Conservation (phyloP, 2,329 filamentous ascomycete genomes). For the Teratosphaeria nubilosa region DNA sequence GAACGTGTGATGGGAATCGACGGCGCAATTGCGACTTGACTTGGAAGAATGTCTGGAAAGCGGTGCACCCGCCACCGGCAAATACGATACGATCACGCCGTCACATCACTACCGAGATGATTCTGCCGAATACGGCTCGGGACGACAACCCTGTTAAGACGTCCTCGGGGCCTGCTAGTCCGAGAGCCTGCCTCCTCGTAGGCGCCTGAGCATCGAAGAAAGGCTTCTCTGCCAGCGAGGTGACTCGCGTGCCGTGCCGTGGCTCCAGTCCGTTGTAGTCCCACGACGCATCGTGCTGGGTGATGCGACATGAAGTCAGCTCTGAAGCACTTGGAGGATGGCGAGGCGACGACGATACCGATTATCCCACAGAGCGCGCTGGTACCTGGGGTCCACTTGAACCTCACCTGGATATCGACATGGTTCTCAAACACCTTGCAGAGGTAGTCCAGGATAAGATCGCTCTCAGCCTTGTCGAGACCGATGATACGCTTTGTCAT, state of each 20-base stretch:
- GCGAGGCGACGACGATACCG: slow-evolving; percentile 20
- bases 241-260: slow-evolving; percentile 62
- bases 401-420: slow-evolving; percentile 61
- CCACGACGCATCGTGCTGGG: slow-evolving; percentile 57
- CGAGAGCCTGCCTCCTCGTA: slow-evolving; percentile 56
- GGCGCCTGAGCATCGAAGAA: slow-evolving; percentile 56
- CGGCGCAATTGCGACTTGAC: too few species aligned
- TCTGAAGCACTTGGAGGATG: neutral
- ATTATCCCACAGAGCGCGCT: slow-evolving; percentile 65
- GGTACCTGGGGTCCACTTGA: slow-evolving; percentile 58
- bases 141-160: neutral
- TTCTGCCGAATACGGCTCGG: too few species aligned
- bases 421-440: slow-evolving; percentile 60
- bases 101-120: too few species aligned
- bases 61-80: too few species aligned
- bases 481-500: slow-evolving; percentile 62
- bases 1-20: too few species aligned
- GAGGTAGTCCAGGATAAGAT: slow-evolving; percentile 56
- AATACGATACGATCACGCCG: too few species aligned
- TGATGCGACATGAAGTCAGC: neutral
- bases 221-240: slow-evolving; percentile 60
- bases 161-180: slow-evolving; percentile 19
- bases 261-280: slow-evolving; percentile 54
- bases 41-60: too few species aligned
- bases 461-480: slow-evolving; percentile 58